Base-by-base conservation (phyloP, 345 rosid genomes). In the Dimocarpus longan region DNA sequence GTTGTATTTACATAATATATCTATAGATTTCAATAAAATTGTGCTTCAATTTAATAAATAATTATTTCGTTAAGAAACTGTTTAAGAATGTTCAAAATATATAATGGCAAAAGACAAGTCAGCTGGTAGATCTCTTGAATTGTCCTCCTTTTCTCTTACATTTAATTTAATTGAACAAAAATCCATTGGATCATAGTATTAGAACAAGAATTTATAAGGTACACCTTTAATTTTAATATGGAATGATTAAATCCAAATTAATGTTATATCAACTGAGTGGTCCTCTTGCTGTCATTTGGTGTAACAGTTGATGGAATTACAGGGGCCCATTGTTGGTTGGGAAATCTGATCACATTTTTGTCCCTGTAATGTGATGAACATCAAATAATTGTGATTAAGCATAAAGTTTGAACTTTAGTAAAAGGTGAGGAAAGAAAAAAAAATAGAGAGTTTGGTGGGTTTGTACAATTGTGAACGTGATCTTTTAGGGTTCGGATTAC, bases 291-390 rank as follows among this genome's bases (percentile, higher is more conserved):
- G 40, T 46, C 24, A 52, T 24, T 71, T 52, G 63, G 52, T 71
- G 44, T 28, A 28, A 46, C 74, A 71, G 5, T 71, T 12, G 26
- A 52, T 50, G 44, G 63, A 6, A 28, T 18, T 71, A 13, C 4
- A 24, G 9, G 74, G 74, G 19, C 62, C 74, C 74, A 50, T 24
- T 48, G 73, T 70, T 70, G 26, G 43, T 48, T 70, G 12, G 22
- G n/a, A 70, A 70, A 48, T 69, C 54, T 24, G 21, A 50, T 50
- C 62, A 70, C 21, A 44, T 46, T 21, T 70, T 46, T 60, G 66
- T 60, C 66, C 28, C 24, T 26, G 19, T 54, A 44, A 13, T 6
- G 57, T 44, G 10, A 70, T 46, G 39, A 68, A 28, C 19, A 46
- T 22, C 8, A 22, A 44, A 52, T 52, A 52, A 71, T 71, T 50